A percentile compares a stretch with the other conserved stretches of the same genome.
Conservation (phyloP, 805 yeast genomes). For the Soucietia sequanensis region DNA sequence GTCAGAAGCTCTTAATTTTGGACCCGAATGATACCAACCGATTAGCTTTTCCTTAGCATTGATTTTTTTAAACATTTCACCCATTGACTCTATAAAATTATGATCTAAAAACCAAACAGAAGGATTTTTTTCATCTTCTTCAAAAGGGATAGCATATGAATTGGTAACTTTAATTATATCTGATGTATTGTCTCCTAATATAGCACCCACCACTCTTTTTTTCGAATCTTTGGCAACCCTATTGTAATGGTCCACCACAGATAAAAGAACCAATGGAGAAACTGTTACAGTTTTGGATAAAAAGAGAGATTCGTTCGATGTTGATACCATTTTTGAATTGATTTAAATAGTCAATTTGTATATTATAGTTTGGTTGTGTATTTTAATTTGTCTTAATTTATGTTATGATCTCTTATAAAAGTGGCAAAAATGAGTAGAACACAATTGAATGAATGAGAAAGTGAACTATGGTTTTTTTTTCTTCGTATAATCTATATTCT, state of each 20-base stretch:
- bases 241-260: constrained; percentile 94
- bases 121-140: constrained; percentile 90
- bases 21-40: constrained; percentile 99
- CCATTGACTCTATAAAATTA: constrained; percentile 93
- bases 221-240: constrained; percentile 69
- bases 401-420: no score
- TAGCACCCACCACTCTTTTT: constrained; percentile 91
- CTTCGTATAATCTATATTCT: no score
- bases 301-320: constrained; percentile 37
- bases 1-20: constrained; percentile 84
- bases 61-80: constrained; percentile 95
- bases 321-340: constrained; percentile 9
- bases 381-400: no score
- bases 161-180: constrained; percentile 73
- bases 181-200: constrained; percentile 74
- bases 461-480: no score
- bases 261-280: constrained; percentile 90
- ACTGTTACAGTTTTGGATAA: constrained; percentile 70
- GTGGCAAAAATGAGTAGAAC: no score
- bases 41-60: constrained; percentile 94
- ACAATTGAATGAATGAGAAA: no score
- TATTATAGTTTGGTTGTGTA: no score
- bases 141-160: constrained; percentile 96
- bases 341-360: no score
- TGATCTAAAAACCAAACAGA: constrained; percentile 97